A percentile compares a stretch with the other conserved stretches of the same genome.
These are phyloP conservation scores for Fragaria nilgerrensis DNA, from an alignment of 306 rosid species.

Conservation along the genomic window DNA sequence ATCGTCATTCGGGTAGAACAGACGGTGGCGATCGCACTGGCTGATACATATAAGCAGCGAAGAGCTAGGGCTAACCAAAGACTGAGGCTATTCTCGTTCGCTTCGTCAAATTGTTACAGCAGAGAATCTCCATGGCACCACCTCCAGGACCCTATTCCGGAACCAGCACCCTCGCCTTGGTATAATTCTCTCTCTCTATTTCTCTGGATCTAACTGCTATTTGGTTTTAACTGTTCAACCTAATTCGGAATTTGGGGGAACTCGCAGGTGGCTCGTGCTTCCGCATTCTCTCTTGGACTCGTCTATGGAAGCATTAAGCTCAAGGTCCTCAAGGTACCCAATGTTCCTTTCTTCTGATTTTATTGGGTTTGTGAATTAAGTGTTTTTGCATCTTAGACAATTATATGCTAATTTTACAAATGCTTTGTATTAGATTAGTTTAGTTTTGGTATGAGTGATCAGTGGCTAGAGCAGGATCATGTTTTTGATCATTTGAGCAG, in stretches of 20 bases:
- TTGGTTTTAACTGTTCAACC: not conserved
- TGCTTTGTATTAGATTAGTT: not conserved
- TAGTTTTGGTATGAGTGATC: not conserved
- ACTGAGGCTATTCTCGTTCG: slow-evolving; percentile 34
- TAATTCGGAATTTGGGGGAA: not conserved
- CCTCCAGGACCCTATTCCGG: slow-evolving; percentile 94
- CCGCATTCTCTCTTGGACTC: slow-evolving; percentile 78
- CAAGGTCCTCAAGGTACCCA: slow-evolving; percentile 64
- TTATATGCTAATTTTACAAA: not conserved
- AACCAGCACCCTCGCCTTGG: slow-evolving; percentile 88
- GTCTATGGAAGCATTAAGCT: slow-evolving; percentile 88
- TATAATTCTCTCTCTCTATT: not conserved
- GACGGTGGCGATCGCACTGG: too few relatives aligned
- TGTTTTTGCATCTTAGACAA: not conserved
- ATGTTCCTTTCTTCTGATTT: not conserved
- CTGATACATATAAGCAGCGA: not conserved
- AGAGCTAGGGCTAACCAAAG: slow-evolving; percentile 8
- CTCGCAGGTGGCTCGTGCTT: slow-evolving; percentile 82
- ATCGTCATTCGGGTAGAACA: too few relatives aligned
- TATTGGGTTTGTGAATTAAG: too few relatives aligned
- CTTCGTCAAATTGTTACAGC: not conserved
- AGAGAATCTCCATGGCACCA: slow-evolving; percentile 49
- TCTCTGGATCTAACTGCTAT: not conserved
- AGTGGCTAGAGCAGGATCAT: not conserved
- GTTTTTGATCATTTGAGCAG: not conserved